Percentiles rank a stretch among this genome's conserved stretches.
These are phyloP conservation scores for Massarina eburnea DNA, from an alignment of 2,329 filamentous ascomycete species.

Conservation along the genomic window DNA sequence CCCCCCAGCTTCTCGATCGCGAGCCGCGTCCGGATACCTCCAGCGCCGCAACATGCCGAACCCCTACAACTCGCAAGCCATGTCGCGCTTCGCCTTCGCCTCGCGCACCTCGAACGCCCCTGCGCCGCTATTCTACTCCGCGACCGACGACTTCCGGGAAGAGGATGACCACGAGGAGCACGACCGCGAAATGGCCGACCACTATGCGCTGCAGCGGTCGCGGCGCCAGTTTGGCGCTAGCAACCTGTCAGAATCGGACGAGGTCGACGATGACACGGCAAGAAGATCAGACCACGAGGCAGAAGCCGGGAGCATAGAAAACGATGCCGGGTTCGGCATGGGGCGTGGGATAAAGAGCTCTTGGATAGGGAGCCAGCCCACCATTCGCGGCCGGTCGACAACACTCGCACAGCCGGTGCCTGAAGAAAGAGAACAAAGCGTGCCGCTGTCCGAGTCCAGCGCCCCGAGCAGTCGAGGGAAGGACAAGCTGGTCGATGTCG, in stretches of 20 bases:
- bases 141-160: conserved; percentile 85
- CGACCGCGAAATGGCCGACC: conserved; percentile 88
- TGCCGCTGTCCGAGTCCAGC: conserved; percentile 45
- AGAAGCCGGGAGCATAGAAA: conserved; percentile 50
- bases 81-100: conserved; percentile 76
- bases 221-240: conserved; percentile 84
- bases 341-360: conserved; percentile 59
- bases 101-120: conserved; percentile 75
- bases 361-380: conserved; percentile 54
- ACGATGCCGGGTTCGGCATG: conserved; percentile 44
- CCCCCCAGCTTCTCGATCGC: conserved; percentile 49
- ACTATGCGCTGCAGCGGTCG: conserved; percentile 87
- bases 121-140: conserved; percentile 92
- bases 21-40: conserved; percentile 53
- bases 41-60: conserved; percentile 61
- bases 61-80: conserved; percentile 72
- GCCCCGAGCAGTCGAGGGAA: conserved; percentile 59
- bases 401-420: conserved; percentile 34
- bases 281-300: conserved; percentile 50
- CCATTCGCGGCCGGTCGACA: conserved; percentile 42
- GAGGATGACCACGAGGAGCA: conserved; percentile 92
- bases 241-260: conserved; percentile 80
- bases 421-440: conserved; percentile 45
- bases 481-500: conserved; percentile 78
- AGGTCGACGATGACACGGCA: conserved; percentile 71